Base-by-base conservation (phyloP, 331 rosid genomes). In the Telfairia occidentalis region DNA sequence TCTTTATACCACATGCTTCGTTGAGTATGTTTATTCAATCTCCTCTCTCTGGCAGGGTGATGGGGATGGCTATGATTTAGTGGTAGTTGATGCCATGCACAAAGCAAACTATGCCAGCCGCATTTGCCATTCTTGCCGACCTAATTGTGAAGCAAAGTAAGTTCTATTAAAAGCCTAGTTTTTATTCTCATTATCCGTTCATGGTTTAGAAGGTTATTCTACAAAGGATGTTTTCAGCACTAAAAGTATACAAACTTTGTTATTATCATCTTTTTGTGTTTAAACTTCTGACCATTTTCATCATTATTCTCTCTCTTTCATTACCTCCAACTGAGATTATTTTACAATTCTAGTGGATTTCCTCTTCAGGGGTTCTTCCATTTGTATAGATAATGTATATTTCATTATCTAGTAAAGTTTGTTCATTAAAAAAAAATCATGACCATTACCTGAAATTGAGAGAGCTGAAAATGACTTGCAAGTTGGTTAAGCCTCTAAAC, bases 61-160 rank as follows among this genome's bases (percentile, higher is more conserved):
- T 57, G 97, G 94, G 28, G 96, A 95, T 81, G 99, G 99, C 55
- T 95, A 95, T 78, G 99, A 95, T 82, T 81, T 92, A 42, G 97
- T 92, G 49, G 99, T 95, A 7, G 99, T 95, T 65, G 99, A 95
- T 78, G 99, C 99, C 72, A 95, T 95, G 99, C 99, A 95, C 78
- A 95, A 92, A 83, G 99, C 99, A 46, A 95, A 95, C 84, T 95
- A 90, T 73, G 99, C 99, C 7, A 95, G 99, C 78, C 92, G 99
- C 81, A 92, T 95, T 81, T 95, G 99, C 79, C 99, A 95, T 84
- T 95, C 99, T 10, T 95, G 99, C 81, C 89, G 96, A 55, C 99
- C 99, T 58, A 95, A 95, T 79, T 95, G 99, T 81, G 99, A 95
- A 86, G 99, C 99, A 72, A 95, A 95, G 99, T 95, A 83, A 84